Evolutionary conservation across 2,329 filamentous ascomycete genomes (phyloP).

Genomic region (Chalaropsis thielavioides): DNA sequence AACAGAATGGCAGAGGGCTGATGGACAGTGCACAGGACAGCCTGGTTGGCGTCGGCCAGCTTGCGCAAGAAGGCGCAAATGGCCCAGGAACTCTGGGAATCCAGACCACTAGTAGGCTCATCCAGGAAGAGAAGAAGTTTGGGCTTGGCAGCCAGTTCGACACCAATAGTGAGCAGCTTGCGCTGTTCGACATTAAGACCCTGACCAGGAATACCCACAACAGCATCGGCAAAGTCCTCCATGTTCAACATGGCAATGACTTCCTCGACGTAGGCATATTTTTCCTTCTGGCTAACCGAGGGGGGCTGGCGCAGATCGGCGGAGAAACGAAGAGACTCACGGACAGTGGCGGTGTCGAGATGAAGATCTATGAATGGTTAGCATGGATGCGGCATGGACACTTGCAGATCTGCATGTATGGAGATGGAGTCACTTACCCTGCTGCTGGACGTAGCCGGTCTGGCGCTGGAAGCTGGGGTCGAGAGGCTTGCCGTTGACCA

Average conservation of each 20-base stretch:
- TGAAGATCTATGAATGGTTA: slow-evolving; percentile 35
- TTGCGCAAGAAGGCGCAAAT: slow-evolving; percentile 49
- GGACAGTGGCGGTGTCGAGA: slow-evolving; percentile 39
- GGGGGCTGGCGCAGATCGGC: slow-evolving; percentile 44
- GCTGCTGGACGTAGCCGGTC: slow-evolving; percentile 42
- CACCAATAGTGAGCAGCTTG: slow-evolving; percentile 48
- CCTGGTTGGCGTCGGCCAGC: slow-evolving; percentile 40
- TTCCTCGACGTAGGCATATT: slow-evolving; percentile 47
- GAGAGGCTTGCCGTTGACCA: slow-evolving; percentile 45
- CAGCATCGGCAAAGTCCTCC: slow-evolving; percentile 50
- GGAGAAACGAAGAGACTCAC: slow-evolving; percentile 40
- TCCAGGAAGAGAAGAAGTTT: slow-evolving; percentile 48
- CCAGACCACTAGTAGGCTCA: slow-evolving; percentile 47
- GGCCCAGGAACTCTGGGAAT: slow-evolving; percentile 48
- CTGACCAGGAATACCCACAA: slow-evolving; percentile 48
- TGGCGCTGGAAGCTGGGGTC: slow-evolving; percentile 48
- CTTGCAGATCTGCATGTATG: background rate
- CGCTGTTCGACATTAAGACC: slow-evolving; percentile 48
- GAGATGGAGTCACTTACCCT: background rate
- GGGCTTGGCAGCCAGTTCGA: slow-evolving; percentile 42
- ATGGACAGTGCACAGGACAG: slow-evolving; percentile 41
- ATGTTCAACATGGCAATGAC: slow-evolving; percentile 53
- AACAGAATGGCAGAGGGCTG: slow-evolving; percentile 41
- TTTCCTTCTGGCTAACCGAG: slow-evolving; percentile 39
- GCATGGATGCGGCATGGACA: background rate